phyloP scores from a whole-genome alignment of 139 green algal species.

The Closterium sp. region DNA sequence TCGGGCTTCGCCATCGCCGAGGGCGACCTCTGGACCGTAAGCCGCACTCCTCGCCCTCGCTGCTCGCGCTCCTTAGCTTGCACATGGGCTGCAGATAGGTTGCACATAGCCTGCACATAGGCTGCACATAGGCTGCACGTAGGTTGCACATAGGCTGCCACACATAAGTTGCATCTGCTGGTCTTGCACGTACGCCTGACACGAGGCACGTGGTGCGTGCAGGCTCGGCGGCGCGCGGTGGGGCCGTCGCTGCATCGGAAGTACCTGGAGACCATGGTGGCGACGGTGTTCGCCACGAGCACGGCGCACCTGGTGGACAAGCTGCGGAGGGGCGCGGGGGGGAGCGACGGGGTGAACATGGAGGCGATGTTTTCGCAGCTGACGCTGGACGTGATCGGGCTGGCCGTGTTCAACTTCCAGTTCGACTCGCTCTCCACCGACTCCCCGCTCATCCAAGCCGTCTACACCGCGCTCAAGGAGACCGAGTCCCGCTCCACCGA shows the following conservation, averaged over 20 bases:
- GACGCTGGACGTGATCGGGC: constrained; percentile 97
- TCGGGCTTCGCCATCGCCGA: constrained; percentile 90
- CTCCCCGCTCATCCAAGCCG: constrained; percentile 68
- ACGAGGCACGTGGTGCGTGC: neutral
- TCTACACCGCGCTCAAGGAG: constrained; percentile 98
- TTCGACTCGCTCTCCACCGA: constrained; percentile 83
- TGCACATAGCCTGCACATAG: too few species aligned
- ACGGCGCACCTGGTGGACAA: constrained; percentile 72
- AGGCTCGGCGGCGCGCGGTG: constrained; percentile 78
- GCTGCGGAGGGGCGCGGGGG: constrained; percentile 58
- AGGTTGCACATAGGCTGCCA: too few species aligned
- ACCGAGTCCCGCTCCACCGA: constrained; percentile 94
- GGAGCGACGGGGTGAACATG: constrained; percentile 80
- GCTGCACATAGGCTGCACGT: too few species aligned
- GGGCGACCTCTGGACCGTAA: constrained; percentile 69
- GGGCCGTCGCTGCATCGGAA: constrained; percentile 83
- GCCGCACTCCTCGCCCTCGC: neutral
- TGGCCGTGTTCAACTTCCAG: constrained; percentile 98
- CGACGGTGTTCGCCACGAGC: constrained; percentile 75
- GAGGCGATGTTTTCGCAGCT: constrained; percentile 88
- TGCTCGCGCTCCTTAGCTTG: too few species aligned
- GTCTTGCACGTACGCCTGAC: too few species aligned
- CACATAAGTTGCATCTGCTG: too few species aligned
- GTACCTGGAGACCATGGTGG: constrained; percentile 92
- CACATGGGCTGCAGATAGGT: too few species aligned